A percentile compares a stretch with the other conserved stretches of the same genome.
Evolutionary conservation across 2,329 filamentous ascomycete species (phyloP).

Genomic region (Calonectria pteridis): DNA sequence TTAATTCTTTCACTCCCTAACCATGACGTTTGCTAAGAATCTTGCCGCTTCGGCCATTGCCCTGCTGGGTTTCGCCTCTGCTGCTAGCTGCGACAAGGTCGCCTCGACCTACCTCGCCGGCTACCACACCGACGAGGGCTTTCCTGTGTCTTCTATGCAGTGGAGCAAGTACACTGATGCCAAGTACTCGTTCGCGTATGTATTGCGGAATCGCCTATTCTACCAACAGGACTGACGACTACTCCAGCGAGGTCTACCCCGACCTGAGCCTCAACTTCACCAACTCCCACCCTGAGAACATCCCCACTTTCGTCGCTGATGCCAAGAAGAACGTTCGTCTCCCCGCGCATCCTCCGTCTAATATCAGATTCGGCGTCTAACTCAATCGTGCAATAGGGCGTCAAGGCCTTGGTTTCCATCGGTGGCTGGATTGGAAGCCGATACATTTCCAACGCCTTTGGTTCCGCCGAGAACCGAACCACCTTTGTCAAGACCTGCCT

Average conservation of each 20-base stretch:
- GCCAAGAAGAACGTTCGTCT: conserved; percentile 33
- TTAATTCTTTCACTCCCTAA: not conserved
- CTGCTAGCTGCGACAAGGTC: conserved; percentile 17
- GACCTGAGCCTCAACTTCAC: conserved; percentile 35
- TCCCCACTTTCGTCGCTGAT: conserved; percentile 28
- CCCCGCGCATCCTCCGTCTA: fast-evolving
- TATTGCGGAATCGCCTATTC: not conserved
- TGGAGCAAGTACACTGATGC: conserved; percentile 39
- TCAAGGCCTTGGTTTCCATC: conserved; percentile 36
- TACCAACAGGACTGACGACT: not conserved
- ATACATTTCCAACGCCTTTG: conserved; percentile 33
- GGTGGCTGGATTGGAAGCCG: conserved; percentile 37
- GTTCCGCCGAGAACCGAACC: conserved; percentile 35
- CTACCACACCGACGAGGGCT: conserved; percentile 36
- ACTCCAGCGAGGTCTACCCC: conserved; percentile 27
- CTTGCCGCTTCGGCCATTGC: not conserved
- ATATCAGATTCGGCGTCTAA: not conserved
- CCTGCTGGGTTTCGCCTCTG: not conserved
- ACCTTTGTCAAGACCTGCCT: conserved; percentile 28
- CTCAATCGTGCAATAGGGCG: conserved; percentile 22
- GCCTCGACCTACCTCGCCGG: conserved; percentile 40
- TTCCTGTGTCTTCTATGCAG: conserved; percentile 33
- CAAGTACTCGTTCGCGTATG: conserved; percentile 41
- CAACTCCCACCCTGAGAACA: conserved; percentile 21
- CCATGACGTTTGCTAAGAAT: not conserved